Percentiles rank a stretch among this genome's conserved stretches.
These are phyloP conservation scores for Amanita exitialis DNA, from an alignment of 768 basidiomycete species.

Conservation along the genomic window DNA sequence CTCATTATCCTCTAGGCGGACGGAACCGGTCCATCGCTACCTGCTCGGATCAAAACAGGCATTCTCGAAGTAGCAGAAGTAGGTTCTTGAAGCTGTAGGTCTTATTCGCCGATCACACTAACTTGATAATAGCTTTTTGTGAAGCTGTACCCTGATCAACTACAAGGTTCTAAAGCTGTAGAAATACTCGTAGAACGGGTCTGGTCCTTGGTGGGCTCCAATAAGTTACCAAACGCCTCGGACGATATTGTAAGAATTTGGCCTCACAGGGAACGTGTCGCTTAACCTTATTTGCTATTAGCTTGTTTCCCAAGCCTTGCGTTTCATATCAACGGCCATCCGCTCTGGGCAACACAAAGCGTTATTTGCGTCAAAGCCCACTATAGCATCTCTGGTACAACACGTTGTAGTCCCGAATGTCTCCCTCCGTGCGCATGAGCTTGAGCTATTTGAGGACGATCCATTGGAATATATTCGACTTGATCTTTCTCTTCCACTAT, in stretches of 20 bases:
- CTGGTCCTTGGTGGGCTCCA: conserved; percentile 80
- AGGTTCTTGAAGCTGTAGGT: conserved; percentile 12
- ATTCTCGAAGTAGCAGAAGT: conserved; percentile 91
- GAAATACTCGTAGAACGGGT: conserved; percentile 75
- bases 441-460: conserved; percentile 96
- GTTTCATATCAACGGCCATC: conserved; percentile 88
- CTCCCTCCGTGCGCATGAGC: conserved; percentile 74
- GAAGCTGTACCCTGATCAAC: conserved; percentile 74
- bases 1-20: conserved; percentile 42
- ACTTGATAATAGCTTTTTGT: conserved; percentile 50
- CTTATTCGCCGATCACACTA: neutral
- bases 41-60: conserved; percentile 82
- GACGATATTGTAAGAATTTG: conserved; percentile 57
- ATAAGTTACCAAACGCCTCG: conserved; percentile 54
- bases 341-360: conserved; percentile 75
- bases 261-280: neutral
- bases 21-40: conserved; percentile 72
- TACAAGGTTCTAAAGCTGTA: conserved; percentile 52
- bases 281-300: conserved; percentile 14
- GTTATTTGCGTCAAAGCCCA: conserved; percentile 75
- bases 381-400: conserved; percentile 74
- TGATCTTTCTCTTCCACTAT: conserved; percentile 61
- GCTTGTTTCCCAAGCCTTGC: conserved; percentile 86
- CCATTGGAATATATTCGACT: conserved; percentile 91
- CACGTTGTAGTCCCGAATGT: conserved; percentile 95